These are phyloP conservation scores for Persicaria maculosa DNA, from an alignment of 148 eudicot species.

Conservation along the genomic window DNA sequence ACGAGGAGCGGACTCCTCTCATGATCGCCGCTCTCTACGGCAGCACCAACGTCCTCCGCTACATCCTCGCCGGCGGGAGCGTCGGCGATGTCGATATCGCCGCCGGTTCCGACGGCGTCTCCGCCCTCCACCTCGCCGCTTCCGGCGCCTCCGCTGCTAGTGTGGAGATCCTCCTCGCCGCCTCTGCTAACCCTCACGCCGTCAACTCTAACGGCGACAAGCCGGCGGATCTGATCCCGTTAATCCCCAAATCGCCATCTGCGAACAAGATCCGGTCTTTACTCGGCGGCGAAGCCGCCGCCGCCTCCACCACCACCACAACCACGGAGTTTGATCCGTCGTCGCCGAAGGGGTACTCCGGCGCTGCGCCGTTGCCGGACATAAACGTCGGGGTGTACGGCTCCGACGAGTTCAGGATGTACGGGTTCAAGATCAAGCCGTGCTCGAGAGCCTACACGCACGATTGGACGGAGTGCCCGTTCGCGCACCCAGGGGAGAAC, in stretches of 20 bases:
- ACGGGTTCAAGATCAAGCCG: conserved; percentile 14
- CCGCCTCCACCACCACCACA: conserved; percentile 18
- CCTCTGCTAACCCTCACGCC: conserved; percentile 2
- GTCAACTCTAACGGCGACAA: not conserved
- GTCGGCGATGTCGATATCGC: not conserved
- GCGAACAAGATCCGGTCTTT: not conserved
- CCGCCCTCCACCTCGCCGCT: conserved; percentile 7
- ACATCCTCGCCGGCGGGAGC: not conserved
- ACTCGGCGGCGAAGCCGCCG: not conserved
- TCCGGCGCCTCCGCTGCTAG: not conserved
- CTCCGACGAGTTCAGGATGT: conserved; percentile 15
- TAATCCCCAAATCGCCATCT: not conserved
- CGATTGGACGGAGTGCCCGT: conserved; percentile 14
- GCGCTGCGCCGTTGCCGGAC: conserved; percentile 14
- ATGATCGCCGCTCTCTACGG: conserved; percentile 16
- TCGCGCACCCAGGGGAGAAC: conserved; percentile 14
- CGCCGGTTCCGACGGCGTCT: not conserved
- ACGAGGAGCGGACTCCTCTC: conserved; percentile 10
- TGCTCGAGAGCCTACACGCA: conserved; percentile 14
- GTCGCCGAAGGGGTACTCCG: conserved; percentile 27
- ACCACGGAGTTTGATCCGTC: conserved; percentile 33
- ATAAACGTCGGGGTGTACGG: conserved; percentile 12
- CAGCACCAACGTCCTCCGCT: conserved; percentile 3
- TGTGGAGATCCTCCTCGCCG: conserved; percentile 4
- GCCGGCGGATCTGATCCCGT: not conserved